Evolutionary conservation across 352 stramenopile genomes (phyloP), one percentile per base, ranked within the genome.

Genomic region (Thalassiosira mediterranea): DNA sequence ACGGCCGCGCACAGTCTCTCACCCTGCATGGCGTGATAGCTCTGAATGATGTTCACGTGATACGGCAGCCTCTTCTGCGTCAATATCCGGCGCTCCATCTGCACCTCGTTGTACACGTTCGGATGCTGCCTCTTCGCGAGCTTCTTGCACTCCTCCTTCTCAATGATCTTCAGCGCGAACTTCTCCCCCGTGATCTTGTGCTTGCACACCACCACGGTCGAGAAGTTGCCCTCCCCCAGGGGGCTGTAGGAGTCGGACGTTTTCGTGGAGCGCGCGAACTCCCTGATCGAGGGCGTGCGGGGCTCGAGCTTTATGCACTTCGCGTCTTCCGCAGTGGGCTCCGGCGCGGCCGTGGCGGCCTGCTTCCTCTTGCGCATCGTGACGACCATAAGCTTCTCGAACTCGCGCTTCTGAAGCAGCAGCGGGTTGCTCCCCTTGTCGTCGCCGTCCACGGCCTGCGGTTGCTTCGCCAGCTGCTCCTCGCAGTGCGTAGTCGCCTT

Each of bases 71-170:
- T 46, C 57, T 88, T 62, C 28, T 85, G 25, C 21, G 71, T 80
- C 17, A 94, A 77, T 37, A 98, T 94, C 19, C 97, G 85, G 78
- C 97, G 96, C 88, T 99, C 97, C 96, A 98, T 98, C 49, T 96
- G 89, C 73, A 98, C 97, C 87, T 99, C 97, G 84, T 99, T 99
- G 81, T 97, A 96, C 8, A 99, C 96, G 79, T 99, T 98, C 38
- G 94, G 94, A 85, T 99, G 97, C 64, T 97, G 94, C 29, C 80
- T 49, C 51, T 83, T 86, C 31, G 67, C 86, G 40, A 93, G 66
- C 32, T 98, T 97, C 60, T 97, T 92, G 42, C 93, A 94, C 38
- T 87, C 61, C 49, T 91, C 88, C 72, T 99, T 99, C 42, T 97
- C 74, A 68, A 98, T 96, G 38, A 98, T 91, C 84, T 99, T 99